These are phyloP conservation scores for Aureobasidium sp. DNA, from an alignment of 2,329 filamentous ascomycete genomes.

Conservation along the genomic window DNA sequence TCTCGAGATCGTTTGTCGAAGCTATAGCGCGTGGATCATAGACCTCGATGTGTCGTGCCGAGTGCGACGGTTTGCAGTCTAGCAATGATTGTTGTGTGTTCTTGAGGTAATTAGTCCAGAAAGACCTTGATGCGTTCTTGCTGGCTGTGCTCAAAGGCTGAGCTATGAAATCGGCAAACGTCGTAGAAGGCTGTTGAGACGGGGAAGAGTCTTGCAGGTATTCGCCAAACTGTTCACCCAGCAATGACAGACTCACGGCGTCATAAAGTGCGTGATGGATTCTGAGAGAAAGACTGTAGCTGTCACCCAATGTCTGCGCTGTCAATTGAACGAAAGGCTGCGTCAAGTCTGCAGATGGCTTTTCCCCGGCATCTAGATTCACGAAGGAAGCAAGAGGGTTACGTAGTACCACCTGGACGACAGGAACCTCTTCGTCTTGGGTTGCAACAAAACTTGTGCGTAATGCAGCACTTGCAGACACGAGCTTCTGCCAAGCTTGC, in stretches of 20 bases:
- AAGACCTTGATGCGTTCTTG: slow-evolving; percentile 31
- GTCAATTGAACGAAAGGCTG: slow-evolving; percentile 21
- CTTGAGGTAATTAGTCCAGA: slow-evolving; percentile 47
- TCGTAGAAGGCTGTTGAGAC: slow-evolving; percentile 13
- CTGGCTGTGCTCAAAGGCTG: slow-evolving; percentile 22
- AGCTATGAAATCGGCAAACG: slow-evolving; percentile 39
- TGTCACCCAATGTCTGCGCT: slow-evolving; percentile 19
- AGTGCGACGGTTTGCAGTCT: slow-evolving; percentile 10
- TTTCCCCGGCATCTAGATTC: slow-evolving; percentile 20
- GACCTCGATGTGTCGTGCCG: slow-evolving; percentile 32
- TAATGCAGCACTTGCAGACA: slow-evolving; percentile 54
- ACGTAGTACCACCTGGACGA: slow-evolving; percentile 57
- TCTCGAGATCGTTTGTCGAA: slow-evolving; percentile 36
- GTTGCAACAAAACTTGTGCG: slow-evolving; percentile 60
- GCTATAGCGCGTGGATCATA: slow-evolving; percentile 46
- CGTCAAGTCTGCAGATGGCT: neutral
- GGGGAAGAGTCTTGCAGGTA: slow-evolving; percentile 31
- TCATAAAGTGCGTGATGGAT: slow-evolving; percentile 90
- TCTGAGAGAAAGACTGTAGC: slow-evolving; percentile 34
- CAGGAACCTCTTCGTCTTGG: slow-evolving; percentile 39
- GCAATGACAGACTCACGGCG: slow-evolving; percentile 63
- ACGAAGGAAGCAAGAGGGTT: slow-evolving; percentile 30
- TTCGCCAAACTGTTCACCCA: slow-evolving; percentile 50
- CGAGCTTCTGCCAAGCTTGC: slow-evolving; percentile 55
- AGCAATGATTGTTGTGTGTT: slow-evolving; percentile 22